Evolutionary conservation across 208 protist genomes (phyloP).

Genomic region (Trichomonas tenax): DNA sequence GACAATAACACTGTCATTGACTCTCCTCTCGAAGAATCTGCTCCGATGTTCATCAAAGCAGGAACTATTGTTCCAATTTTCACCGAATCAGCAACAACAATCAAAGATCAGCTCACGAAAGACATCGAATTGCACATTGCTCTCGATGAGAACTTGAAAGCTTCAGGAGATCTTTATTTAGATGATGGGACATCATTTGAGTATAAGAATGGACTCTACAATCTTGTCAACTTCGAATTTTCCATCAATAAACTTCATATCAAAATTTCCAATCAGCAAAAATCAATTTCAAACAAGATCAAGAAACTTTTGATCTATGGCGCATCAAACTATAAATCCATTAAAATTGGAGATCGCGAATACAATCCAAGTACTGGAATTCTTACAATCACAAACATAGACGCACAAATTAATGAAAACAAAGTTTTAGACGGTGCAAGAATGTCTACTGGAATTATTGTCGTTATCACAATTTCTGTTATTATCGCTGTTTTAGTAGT

Average conservation of each 20-base stretch:
- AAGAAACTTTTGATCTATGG: neutral
- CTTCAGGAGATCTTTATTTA: conserved; percentile 28
- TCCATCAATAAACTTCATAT: neutral
- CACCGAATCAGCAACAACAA: conserved; percentile 62
- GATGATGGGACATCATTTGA: conserved; percentile 32
- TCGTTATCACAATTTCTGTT: no score
- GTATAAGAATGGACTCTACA: neutral
- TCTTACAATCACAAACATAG: neutral
- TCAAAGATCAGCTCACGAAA: conserved; percentile 49
- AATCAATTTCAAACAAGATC: neutral
- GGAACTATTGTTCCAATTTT: conserved; percentile 70
- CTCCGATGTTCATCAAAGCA: conserved; percentile 70
- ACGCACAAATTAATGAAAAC: neutral
- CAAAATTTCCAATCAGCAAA: neutral
- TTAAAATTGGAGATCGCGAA: neutral
- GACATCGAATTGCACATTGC: conserved; percentile 44
- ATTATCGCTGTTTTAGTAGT: no score
- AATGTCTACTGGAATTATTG: no score
- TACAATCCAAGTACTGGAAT: neutral
- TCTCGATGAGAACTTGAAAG: conserved; percentile 11
- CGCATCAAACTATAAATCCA: neutral
- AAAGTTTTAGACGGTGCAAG: neutral
- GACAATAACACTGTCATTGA: neutral
- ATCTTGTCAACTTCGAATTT: neutral
- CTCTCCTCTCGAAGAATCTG: conserved; percentile 25